Base-by-base conservation (phyloP, 257 asterid genomes). In the Primulina huaijiensis region DNA sequence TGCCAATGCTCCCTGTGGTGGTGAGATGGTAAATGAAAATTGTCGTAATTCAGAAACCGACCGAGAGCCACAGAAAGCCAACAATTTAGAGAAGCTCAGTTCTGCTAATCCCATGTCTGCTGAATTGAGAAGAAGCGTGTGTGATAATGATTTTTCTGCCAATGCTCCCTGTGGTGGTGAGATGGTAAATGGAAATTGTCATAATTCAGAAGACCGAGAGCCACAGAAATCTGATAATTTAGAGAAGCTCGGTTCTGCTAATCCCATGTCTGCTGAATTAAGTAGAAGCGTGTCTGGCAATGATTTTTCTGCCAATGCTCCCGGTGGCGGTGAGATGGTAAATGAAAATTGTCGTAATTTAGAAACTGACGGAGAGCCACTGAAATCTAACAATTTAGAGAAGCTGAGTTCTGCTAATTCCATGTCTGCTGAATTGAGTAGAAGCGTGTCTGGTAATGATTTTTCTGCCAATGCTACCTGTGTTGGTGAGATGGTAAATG, bases 1-100 rank as follows among this genome's bases (percentile, higher is more conserved):
- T 27, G 30, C 30, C 67, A 80, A 76, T 73, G 71, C 82, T 60
- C 72, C 76, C 63, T 86, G 79, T 55, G 60, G 68, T 66, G 81
- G 84, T 60, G 90, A 81, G 65, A 65, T 75, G 29, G 77, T 75
- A 53, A 82, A 79, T 73, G 92, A 88, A 77, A 79, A 60, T 70
- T 65, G 82, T 20, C 75, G 92, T 86, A 85, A 80, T 81, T 79
- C 75, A 55, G 95, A 85, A 52, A 79, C 88, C 72, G 97, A 85
- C 8, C 81, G 73, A 74, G 78, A 70, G 46, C 37, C 65, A 1
- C 81, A 69, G 65, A 92, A 86, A 57, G 75, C 85, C 59, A 68
- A 68, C 75, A 70, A 69, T 67, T 62, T 73, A 29, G 84, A 77
- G 67, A 91, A 78, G 78, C 80, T 31, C 71, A 31, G 6, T 31